phyloP scores from a whole-genome alignment of 2,329 filamentous ascomycete genomes.

The Diaporthe amygdali region DNA sequence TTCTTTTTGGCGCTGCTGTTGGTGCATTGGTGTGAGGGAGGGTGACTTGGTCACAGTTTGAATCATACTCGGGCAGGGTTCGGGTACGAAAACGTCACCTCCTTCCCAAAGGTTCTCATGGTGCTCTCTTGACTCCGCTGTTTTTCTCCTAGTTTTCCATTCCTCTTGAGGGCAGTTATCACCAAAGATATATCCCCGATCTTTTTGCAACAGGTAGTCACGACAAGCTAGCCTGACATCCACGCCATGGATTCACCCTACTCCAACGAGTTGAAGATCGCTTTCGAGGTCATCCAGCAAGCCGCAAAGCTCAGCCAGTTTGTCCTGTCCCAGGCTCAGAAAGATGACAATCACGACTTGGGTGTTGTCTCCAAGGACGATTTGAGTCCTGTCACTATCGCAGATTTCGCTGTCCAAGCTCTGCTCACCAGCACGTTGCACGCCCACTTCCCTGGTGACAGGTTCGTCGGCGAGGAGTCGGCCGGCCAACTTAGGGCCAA shows the following conservation, averaged over 20 bases:
- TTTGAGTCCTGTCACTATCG: conserved; percentile 62
- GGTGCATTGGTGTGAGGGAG: background rate
- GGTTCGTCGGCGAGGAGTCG: conserved; percentile 62
- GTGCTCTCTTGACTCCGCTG: too few relatives aligned
- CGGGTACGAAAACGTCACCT: background rate
- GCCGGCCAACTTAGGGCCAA: conserved; percentile 52
- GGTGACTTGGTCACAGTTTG: too few relatives aligned
- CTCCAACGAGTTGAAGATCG: conserved; percentile 46
- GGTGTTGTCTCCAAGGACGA: conserved; percentile 59
- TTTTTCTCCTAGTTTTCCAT: too few relatives aligned
- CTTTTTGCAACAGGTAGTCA: background rate
- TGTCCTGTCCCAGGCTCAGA: conserved; percentile 16
- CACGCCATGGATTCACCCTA: conserved; percentile 49
- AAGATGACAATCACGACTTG: conserved; percentile 40
- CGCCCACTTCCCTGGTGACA: conserved; percentile 54
- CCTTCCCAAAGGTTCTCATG: too few relatives aligned
- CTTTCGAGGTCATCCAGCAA: conserved; percentile 47
- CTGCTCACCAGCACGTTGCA: conserved; percentile 57
- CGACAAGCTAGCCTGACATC: background rate
- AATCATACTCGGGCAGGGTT: background rate
- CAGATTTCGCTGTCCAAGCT: conserved; percentile 65
- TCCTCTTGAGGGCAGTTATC: background rate
- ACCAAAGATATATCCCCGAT: background rate
- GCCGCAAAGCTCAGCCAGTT: conserved; percentile 51
- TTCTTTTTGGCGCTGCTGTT: background rate